Evolutionary conservation across 768 basidiomycete genomes (phyloP).

Genomic region (Agaricus blazei): DNA sequence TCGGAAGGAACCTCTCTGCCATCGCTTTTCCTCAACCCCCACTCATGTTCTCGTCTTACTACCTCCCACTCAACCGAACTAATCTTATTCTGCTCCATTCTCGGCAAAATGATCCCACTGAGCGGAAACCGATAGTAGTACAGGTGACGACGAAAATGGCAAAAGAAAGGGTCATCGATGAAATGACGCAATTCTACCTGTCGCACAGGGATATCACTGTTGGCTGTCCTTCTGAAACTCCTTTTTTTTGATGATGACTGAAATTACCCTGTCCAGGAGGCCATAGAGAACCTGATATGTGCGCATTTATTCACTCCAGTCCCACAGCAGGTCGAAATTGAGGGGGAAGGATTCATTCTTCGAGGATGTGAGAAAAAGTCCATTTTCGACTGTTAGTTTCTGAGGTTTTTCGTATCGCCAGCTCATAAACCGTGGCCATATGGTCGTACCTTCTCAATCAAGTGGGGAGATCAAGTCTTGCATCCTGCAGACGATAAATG

Average conservation of each 20-base stretch:
- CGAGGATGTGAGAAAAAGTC: constrained; percentile 21
- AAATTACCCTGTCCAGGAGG: constrained; percentile 19
- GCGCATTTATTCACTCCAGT: constrained; percentile 25
- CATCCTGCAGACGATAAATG: constrained; percentile 27
- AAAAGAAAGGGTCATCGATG: constrained; percentile 14
- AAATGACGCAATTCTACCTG: constrained; percentile 22
- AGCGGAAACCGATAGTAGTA: constrained; percentile 15
- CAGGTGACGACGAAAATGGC: constrained; percentile 29
- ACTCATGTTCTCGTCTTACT: constrained; percentile 18
- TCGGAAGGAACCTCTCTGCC: too few species aligned
- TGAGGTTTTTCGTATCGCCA: constrained; percentile 6
- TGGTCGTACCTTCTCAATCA: constrained; percentile 22
- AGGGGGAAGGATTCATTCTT: constrained; percentile 24
- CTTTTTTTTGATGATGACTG: not conserved
- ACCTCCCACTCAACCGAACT: constrained; percentile 26
- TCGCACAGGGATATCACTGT: constrained; percentile 33
- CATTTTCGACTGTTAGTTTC: not conserved
- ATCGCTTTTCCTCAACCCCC: too few species aligned
- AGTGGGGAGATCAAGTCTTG: constrained; percentile 22
- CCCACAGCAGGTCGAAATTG: constrained; percentile 22
- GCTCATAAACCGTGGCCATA: constrained; percentile 26
- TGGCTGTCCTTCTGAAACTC: constrained; percentile 6
- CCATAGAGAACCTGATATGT: constrained; percentile 25
- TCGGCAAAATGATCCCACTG: not conserved
- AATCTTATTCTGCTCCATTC: constrained; percentile 28